A percentile compares a stretch with the other conserved stretches of the same genome.
Conservation (phyloP, 1,139 yeast genomes). For the Ogataea hybrid region DNA sequence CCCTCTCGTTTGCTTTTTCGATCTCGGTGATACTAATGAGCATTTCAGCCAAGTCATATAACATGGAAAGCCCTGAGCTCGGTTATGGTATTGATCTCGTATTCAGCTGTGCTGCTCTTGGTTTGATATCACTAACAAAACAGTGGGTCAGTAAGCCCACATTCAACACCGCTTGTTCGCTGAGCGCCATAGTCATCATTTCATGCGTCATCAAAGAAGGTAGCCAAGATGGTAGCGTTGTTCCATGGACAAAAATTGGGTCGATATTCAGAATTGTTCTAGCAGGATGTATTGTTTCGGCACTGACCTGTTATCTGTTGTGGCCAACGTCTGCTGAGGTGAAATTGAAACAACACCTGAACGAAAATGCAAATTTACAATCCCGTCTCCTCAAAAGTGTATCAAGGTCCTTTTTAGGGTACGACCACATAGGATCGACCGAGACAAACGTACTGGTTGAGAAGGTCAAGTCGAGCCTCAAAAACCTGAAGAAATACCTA, state of each 20-base stretch:
- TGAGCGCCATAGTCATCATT: constrained; percentile 71
- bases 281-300: constrained; percentile 61
- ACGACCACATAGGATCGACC: constrained; percentile 42
- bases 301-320: constrained; percentile 53
- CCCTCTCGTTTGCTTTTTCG: constrained; percentile 55
- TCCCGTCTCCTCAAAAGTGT: constrained; percentile 50
- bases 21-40: constrained; percentile 56
- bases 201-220: constrained; percentile 80
- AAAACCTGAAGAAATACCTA: constrained; percentile 42
- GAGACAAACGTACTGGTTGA: constrained; percentile 40
- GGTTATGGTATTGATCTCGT: constrained; percentile 59
- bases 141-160: constrained; percentile 66
- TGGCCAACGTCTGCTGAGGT: constrained; percentile 64
- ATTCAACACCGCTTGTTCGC: constrained; percentile 77
- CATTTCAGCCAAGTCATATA: constrained; percentile 47
- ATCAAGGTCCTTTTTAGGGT: constrained; percentile 53
- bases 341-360: constrained; percentile 45
- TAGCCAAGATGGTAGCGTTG: constrained; percentile 54
- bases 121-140: constrained; percentile 66
- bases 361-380: constrained; percentile 53
- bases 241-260: constrained; percentile 56
- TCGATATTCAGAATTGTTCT: constrained; percentile 60
- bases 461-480: constrained; percentile 41
- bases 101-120: constrained; percentile 55
- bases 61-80: constrained; percentile 45